These are phyloP conservation scores for Fraxinus baroniana DNA, from an alignment of 305 asterid genomes.

Conservation along the genomic window DNA sequence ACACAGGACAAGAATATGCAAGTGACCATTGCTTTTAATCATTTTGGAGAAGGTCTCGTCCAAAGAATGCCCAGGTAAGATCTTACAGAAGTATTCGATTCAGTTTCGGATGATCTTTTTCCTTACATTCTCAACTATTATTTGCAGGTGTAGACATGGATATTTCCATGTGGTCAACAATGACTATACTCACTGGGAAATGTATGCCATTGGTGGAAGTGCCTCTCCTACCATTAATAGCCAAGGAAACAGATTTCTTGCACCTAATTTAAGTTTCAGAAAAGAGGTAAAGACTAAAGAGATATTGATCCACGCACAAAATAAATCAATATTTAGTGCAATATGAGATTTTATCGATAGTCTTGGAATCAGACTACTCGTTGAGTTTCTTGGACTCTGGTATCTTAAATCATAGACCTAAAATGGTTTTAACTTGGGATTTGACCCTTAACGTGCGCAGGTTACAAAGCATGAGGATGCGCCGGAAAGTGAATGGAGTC, in stretches of 20 bases:
- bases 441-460: constrained; percentile 13
- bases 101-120: not conserved
- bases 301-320: not conserved
- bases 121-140: not conserved
- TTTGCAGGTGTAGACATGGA: constrained; percentile 78
- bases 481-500: constrained; percentile 58
- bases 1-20: constrained; percentile 61
- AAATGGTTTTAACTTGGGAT: not conserved
- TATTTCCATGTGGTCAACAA: constrained; percentile 83
- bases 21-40: constrained; percentile 76
- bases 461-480: constrained; percentile 68
- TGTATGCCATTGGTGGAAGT: constrained; percentile 88
- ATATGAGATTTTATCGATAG: not conserved
- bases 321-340: not conserved
- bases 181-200: constrained; percentile 80
- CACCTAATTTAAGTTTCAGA: constrained; percentile 39
- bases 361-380: not conserved
- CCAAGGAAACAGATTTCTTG: constrained; percentile 81
- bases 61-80: constrained; percentile 82
- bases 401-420: not conserved
- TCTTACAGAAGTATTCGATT: not conserved
- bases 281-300: constrained; percentile 47
- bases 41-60: constrained; percentile 83
- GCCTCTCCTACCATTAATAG: constrained; percentile 76
- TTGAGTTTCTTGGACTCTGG: not conserved